Percentiles rank a stretch among this genome's conserved stretches.
These are phyloP conservation scores for Trifolium dubium DNA, from an alignment of 306 rosid species.

Conservation along the genomic window DNA sequence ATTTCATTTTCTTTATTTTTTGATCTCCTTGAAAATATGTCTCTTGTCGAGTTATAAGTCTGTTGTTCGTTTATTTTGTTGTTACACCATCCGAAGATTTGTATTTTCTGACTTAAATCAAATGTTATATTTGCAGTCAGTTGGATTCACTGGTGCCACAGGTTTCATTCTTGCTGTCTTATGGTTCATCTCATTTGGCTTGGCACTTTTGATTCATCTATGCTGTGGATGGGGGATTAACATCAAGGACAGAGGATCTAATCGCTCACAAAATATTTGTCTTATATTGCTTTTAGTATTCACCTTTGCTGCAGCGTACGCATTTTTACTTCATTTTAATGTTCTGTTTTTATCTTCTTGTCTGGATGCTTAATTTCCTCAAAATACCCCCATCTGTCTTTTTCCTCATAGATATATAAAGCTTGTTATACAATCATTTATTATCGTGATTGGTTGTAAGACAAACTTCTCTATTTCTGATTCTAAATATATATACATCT, in stretches of 20 bases:
- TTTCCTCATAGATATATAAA: not conserved
- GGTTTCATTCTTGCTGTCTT: constrained; percentile 81
- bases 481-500: not conserved
- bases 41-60: not conserved
- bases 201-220: constrained; percentile 69
- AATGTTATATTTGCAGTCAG: constrained; percentile 67
- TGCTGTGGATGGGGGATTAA: constrained; percentile 90
- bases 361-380: constrained; percentile 15
- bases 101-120: not conserved
- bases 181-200: constrained; percentile 87
- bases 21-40: constrained; percentile 3
- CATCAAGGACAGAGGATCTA: constrained; percentile 69
- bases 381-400: not conserved
- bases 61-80: not conserved
- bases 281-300: constrained; percentile 70
- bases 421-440: not conserved
- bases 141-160: constrained; percentile 89
- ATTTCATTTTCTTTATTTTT: not conserved
- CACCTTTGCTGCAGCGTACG: constrained; percentile 86
- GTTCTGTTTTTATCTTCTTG: constrained; percentile 21
- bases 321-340: constrained; percentile 35
- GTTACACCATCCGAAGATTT: not conserved
- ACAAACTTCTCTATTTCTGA: not conserved
- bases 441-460: not conserved
- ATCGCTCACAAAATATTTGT: constrained; percentile 70